Conservation (phyloP, 1,284 basidiomycete species). For the Cutaneotrichosporon mucoides region DNA sequence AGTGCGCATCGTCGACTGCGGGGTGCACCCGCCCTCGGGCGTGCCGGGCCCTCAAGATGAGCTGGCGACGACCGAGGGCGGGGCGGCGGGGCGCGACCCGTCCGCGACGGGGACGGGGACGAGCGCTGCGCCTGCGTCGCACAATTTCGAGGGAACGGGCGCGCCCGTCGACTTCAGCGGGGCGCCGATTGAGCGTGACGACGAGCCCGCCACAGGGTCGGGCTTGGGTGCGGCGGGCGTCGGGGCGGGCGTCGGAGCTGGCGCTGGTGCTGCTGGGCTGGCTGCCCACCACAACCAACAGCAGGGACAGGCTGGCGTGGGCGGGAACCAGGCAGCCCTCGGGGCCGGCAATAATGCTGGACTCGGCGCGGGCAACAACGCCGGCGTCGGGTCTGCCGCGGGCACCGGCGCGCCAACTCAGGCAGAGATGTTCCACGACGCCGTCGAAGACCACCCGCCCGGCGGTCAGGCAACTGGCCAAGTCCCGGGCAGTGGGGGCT, state of each 20-base stretch:
- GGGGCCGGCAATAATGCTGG: too few relatives aligned
- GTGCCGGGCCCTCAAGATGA: not conserved
- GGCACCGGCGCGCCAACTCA: too few relatives aligned
- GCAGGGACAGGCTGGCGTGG: too few relatives aligned
- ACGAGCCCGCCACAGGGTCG: too few relatives aligned
- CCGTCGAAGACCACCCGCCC: not conserved
- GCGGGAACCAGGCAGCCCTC: too few relatives aligned
- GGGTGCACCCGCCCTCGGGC: constrained; percentile 34
- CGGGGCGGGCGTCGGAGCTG: not conserved
- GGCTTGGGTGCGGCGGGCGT: not conserved
- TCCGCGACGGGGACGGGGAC: not conserved
- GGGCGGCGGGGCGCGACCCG: not conserved
- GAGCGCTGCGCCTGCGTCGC: not conserved
- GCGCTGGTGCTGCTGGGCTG: not conserved
- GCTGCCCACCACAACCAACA: not conserved
- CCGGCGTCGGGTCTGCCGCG: too few relatives aligned
- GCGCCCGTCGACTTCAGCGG: not conserved
- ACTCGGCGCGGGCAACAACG: too few relatives aligned
- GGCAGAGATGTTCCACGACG: not conserved
- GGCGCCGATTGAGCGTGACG: not conserved
- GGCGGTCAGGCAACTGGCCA: not conserved
- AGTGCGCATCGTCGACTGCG: constrained; percentile 57
- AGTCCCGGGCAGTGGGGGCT: not conserved
- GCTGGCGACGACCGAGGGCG: not conserved
- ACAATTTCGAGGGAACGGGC: not conserved